A percentile compares a stretch with the other conserved stretches of the same genome.
phyloP scores from a whole-genome alignment of 2,329 filamentous ascomycete genomes.

The Claviceps sp. region DNA sequence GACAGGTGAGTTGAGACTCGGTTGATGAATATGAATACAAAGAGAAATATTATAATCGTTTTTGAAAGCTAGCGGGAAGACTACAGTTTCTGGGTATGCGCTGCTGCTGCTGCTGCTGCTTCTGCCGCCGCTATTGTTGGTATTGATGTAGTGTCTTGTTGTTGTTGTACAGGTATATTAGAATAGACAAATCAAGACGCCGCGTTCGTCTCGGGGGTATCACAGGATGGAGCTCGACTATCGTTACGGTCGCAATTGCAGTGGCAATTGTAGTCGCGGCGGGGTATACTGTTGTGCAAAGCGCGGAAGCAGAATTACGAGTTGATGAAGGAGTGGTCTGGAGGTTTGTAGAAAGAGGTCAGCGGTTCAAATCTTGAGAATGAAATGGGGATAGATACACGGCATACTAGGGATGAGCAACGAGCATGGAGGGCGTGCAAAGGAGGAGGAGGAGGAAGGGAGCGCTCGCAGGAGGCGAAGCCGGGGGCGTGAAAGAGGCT shows the following conservation, averaged over 20 bases:
- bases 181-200: background rate
- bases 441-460: conserved; percentile 5
- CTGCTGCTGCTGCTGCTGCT: background rate
- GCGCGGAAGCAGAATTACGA: conserved; percentile 4
- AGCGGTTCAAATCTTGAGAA: too few relatives aligned
- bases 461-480: background rate
- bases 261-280: conserved; percentile 9
- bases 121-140: background rate
- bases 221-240: conserved; percentile 12
- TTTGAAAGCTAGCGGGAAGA: background rate
- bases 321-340: too few relatives aligned
- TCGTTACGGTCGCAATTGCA: too few relatives aligned
- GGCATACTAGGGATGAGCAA: too few relatives aligned
- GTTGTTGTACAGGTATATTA: background rate
- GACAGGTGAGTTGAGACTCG: background rate
- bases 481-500: conserved; percentile 1
- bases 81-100: background rate
- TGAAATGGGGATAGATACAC: conserved; percentile 3
- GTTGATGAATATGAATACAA: background rate
- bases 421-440: conserved; percentile 1
- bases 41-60: background rate
- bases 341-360: too few relatives aligned
- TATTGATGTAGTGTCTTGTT: background rate
- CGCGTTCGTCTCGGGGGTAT: conserved; percentile 13
- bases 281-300: conserved; percentile 7